Percentiles rank a stretch among this genome's conserved stretches.
Evolutionary conservation across 2,329 filamentous ascomycete genomes (phyloP).

Genomic region (Aspergillus proliferans): DNA sequence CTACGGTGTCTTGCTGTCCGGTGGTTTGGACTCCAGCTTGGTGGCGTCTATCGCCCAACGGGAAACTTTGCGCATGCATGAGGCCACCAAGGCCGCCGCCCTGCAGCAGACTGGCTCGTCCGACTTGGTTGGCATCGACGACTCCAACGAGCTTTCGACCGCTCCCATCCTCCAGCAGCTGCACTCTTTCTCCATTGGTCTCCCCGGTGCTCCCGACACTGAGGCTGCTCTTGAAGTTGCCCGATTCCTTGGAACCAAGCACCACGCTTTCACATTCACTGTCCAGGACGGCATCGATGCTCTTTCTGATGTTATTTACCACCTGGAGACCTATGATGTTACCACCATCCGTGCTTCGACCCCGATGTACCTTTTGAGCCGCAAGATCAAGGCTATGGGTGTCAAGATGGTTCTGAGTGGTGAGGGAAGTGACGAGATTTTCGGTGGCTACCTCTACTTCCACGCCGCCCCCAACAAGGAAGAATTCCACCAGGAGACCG

Average conservation of each 20-base stretch:
- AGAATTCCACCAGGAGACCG: constrained; percentile 92
- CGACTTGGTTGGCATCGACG: constrained; percentile 86
- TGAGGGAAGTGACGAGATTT: constrained; percentile 96
- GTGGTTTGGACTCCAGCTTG: constrained; percentile 90
- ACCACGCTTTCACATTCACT: constrained; percentile 97
- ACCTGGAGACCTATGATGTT: constrained; percentile 96
- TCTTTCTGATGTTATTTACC: constrained; percentile 94
- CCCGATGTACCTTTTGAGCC: constrained; percentile 93
- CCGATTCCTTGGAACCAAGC: constrained; percentile 93
- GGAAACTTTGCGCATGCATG: constrained; percentile 73
- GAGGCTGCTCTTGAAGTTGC: constrained; percentile 88
- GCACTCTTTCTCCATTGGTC: constrained; percentile 97
- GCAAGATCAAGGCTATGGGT: constrained; percentile 99
- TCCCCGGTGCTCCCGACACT: constrained; percentile 87
- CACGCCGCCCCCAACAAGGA: constrained; percentile 85
- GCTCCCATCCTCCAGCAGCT: constrained; percentile 88
- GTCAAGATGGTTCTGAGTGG: constrained; percentile 99
- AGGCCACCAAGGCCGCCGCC: constrained; percentile 45
- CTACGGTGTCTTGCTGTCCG: constrained; percentile 91
- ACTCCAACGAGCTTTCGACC: constrained; percentile 80
- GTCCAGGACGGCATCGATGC: constrained; percentile 96
- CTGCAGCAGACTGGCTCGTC: constrained; percentile 39
- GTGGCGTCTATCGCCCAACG: constrained; percentile 93
- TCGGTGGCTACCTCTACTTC: constrained; percentile 98
- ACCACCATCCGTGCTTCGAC: constrained; percentile 98